A percentile compares a stretch with the other conserved stretches of the same genome.
Conservation (phyloP, 2,329 filamentous ascomycete species). For the Ciborinia camelliae region DNA sequence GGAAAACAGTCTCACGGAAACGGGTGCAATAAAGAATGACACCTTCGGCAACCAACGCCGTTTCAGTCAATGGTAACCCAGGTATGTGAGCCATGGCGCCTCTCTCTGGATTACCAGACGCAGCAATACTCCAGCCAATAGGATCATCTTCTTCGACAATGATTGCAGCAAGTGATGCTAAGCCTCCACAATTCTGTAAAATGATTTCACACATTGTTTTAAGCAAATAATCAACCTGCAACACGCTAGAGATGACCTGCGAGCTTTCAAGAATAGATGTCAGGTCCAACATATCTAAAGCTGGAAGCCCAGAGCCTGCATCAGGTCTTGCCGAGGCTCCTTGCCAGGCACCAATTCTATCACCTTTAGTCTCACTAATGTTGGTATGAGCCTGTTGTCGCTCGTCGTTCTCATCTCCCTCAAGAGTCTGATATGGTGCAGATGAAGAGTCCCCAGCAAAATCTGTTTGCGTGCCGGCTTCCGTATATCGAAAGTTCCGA, state of each 20-base stretch:
- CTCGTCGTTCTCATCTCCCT: constrained; percentile 40
- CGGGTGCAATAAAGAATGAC: constrained; percentile 74
- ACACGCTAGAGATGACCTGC: constrained; percentile 74
- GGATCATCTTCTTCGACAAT: constrained; percentile 65
- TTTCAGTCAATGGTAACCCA: constrained; percentile 61
- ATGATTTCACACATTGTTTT: constrained; percentile 82
- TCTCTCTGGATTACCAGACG: constrained; percentile 67
- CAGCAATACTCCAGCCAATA: constrained; percentile 64
- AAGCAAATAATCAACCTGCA: constrained; percentile 71
- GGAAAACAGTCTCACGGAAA: constrained; percentile 71
- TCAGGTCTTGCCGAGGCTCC: constrained; percentile 55
- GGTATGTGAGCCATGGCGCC: constrained; percentile 65
- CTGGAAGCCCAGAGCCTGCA: constrained; percentile 61
- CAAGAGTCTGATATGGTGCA: constrained; percentile 50
- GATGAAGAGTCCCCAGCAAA: constrained; percentile 57
- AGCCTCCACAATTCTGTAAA: constrained; percentile 68
- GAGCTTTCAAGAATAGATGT: constrained; percentile 75
- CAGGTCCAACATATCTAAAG: constrained; percentile 79
- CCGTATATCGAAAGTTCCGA: constrained; percentile 55
- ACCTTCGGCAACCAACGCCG: constrained; percentile 69
- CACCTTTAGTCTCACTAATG: constrained; percentile 49
- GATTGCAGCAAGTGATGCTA: constrained; percentile 69
- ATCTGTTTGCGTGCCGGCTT: constrained; percentile 68
- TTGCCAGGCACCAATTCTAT: constrained; percentile 61
- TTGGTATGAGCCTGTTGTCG: constrained; percentile 41